Evolutionary conservation across 345 rosid genomes (phyloP), one percentile per base, ranked within the genome.

Genomic region (Eutrema yunnanense): DNA sequence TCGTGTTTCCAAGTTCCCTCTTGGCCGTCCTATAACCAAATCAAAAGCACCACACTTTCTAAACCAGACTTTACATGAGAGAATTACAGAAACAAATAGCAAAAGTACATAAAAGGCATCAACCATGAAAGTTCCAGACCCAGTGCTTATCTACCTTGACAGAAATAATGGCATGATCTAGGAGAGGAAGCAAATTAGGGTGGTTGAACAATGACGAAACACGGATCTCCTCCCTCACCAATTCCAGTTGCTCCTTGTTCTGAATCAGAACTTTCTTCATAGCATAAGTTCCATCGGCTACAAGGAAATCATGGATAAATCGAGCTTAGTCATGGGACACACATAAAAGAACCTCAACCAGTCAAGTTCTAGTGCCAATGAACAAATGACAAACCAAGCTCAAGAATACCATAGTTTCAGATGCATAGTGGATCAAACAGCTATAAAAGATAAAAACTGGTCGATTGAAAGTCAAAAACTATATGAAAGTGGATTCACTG

Each of bases 201-300:
- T 92, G 99, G 82, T 69, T 86, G 83, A 96, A 92, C 73, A 96
- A 66, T 3, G 97, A 92, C 3, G 97, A 95, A 51, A 92, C 96
- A 40, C 83, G 96, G 52, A 92, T 95, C 88, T 92, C 99, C 81
- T 95, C 96, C 30, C 93, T 79, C 32, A 90, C 98, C 86, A 95
- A 78, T 69, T 88, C 93, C 82, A 92, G 76, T 76, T 90, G 97
- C 81, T 92, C 96, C 80, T 73, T 76, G 64, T 82, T 95, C 81
- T 95, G 98, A 75, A 95, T 87, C 44, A 95, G 86, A 59, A 95
- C 99, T 82, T 94, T 94, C 89, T 94, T 94, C 95, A 94, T 87
- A 26, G 98, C 99, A 48, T 90, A 95, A 47, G 89, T 90, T 56
- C 96, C 96, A 86, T 88, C 96, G 71, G 78, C 98, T 95, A 80